These are phyloP conservation scores for Metarhizium brunneum DNA, from an alignment of 2,329 filamentous ascomycete genomes.

Conservation along the genomic window DNA sequence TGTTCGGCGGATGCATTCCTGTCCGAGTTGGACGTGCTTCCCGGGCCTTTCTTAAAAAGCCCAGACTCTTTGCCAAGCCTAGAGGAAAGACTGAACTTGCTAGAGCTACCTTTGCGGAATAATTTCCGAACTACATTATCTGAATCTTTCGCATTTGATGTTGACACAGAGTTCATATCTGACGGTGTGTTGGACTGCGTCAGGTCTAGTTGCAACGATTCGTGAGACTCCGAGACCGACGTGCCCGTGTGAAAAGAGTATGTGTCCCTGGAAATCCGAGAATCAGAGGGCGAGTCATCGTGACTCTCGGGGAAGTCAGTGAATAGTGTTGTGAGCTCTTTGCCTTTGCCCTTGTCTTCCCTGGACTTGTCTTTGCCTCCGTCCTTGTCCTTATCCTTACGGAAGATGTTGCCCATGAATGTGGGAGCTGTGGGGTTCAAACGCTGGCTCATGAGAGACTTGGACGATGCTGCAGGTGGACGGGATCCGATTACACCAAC, in stretches of 20 bases:
- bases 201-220: constrained; percentile 47
- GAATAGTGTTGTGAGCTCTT: constrained; percentile 26
- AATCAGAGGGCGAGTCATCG: constrained; percentile 42
- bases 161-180: constrained; percentile 35
- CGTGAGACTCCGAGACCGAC: constrained; percentile 51
- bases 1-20: constrained; percentile 44
- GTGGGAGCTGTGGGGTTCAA: constrained; percentile 85
- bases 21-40: constrained; percentile 48
- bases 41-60: constrained; percentile 50
- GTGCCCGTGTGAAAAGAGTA: constrained; percentile 48
- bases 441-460: constrained; percentile 40
- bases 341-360: constrained; percentile 27
- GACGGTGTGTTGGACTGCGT: constrained; percentile 48
- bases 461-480: constrained; percentile 35
- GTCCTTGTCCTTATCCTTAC: constrained; percentile 26
- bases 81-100: constrained; percentile 55
- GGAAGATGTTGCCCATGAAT: constrained; percentile 67
- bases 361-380: constrained; percentile 26
- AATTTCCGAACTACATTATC: constrained; percentile 52
- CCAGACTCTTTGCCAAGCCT: constrained; percentile 43
- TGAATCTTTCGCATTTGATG: constrained; percentile 35
- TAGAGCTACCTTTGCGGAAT: constrained; percentile 55
- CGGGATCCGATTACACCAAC: constrained; percentile 73
- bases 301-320: constrained; percentile 26
- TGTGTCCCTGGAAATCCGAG: constrained; percentile 46